phyloP scores from a whole-genome alignment of 169 alveolate species.

The Plasmodium reichenowi region DNA sequence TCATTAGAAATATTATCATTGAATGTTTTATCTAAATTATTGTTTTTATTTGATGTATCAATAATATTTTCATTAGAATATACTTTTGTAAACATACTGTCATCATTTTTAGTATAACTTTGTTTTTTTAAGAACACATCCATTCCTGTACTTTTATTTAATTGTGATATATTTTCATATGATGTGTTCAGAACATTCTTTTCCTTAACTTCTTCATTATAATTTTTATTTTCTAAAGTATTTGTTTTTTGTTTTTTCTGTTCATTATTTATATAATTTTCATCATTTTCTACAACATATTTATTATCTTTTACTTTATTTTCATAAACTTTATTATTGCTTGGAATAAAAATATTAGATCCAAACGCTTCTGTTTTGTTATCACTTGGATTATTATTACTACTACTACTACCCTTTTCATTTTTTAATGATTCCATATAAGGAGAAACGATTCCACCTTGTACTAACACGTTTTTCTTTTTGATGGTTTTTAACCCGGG shows the following conservation, averaged over 20 bases:
- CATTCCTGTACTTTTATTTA: neutral
- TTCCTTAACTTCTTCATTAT: neutral
- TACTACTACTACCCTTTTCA: slow-evolving; percentile 39
- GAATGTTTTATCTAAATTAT: neutral
- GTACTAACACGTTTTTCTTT: slow-evolving; percentile 35
- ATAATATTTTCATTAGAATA: neutral
- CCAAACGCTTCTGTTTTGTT: slow-evolving; percentile 30
- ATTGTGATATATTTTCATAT: neutral
- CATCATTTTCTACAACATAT: neutral
- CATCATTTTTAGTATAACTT: neutral
- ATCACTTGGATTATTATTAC: slow-evolving; percentile 22
- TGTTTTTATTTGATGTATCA: neutral
- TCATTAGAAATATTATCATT: neutral
- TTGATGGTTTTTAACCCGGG: slow-evolving; percentile 84
- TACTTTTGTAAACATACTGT: neutral
- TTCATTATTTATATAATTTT: slow-evolving; percentile 8
- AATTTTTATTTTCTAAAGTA: no score
- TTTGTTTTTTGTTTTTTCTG: slow-evolving; percentile 1
- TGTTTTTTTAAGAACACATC: neutral
- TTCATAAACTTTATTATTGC: neutral
- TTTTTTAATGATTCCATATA: slow-evolving; percentile 77
- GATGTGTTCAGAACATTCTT: no score
- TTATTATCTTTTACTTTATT: neutral
- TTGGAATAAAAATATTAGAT: slow-evolving; percentile 16
- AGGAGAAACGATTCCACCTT: slow-evolving; percentile 74